Conservation (phyloP, 23 red algal species). For the Gracilaria vermiculophylla region DNA sequence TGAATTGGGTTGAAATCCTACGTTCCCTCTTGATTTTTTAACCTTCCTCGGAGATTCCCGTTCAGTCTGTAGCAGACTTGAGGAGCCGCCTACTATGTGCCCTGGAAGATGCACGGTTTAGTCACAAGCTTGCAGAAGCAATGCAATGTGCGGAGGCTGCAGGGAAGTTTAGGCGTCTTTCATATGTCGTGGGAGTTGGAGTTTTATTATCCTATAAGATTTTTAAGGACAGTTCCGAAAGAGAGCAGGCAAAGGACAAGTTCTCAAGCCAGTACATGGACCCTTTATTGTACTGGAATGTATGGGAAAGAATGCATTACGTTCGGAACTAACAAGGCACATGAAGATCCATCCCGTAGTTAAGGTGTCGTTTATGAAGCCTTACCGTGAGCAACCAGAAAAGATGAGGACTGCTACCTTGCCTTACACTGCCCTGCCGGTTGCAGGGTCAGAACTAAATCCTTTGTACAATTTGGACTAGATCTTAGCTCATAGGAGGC, state of each 20-base stretch:
- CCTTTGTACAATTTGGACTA: not conserved
- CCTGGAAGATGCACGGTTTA: too few relatives aligned
- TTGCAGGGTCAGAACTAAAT: not conserved
- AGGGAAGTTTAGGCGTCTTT: too few relatives aligned
- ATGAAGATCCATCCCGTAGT: slow-evolving; percentile 28
- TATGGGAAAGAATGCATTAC: too few relatives aligned
- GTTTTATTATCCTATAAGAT: too few relatives aligned
- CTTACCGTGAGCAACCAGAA: not conserved
- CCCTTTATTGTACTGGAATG: too few relatives aligned
- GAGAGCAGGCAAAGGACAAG: too few relatives aligned
- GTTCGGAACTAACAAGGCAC: not conserved
- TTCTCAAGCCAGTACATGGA: too few relatives aligned
- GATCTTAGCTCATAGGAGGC: not conserved
- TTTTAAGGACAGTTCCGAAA: too few relatives aligned
- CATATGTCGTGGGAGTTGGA: too few relatives aligned
- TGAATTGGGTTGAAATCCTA: slow-evolving; percentile 14
- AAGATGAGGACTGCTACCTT: too few relatives aligned
- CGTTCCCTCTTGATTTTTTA: not conserved
- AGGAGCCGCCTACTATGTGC: not conserved
- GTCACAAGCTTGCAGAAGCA: too few relatives aligned
- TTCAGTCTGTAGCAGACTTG: not conserved
- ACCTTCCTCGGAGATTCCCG: not conserved
- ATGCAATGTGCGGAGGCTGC: too few relatives aligned
- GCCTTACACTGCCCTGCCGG: not conserved
- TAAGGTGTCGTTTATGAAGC: not conserved